Percentiles rank a stretch among this genome's conserved stretches.
phyloP scores from a whole-genome alignment of 192 early-diverging fungal genomes.

The Phycomyces nitens region DNA sequence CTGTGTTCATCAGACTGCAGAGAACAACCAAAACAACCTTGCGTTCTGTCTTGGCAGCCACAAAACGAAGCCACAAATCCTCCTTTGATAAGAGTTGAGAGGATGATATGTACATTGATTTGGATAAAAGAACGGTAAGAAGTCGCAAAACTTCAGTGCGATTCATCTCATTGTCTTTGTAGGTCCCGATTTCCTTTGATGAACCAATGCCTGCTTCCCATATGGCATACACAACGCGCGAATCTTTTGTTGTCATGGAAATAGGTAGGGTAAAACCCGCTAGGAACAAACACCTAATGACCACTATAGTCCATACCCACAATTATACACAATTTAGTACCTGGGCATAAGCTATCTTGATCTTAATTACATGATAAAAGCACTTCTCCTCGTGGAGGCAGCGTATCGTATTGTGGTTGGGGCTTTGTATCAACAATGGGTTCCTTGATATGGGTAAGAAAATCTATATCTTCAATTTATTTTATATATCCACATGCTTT shows the following conservation, averaged over 20 bases:
- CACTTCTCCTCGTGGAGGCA: slow-evolving; percentile 47
- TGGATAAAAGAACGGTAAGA: slow-evolving; percentile 72
- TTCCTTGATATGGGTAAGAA: background rate
- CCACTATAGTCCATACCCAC: slow-evolving; percentile 15
- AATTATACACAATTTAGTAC: background rate
- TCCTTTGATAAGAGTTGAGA: slow-evolving; percentile 42
- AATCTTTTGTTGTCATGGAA: slow-evolving; percentile 30
- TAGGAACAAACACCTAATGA: slow-evolving; percentile 53
- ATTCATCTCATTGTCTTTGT: slow-evolving; percentile 65
- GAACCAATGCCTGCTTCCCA: slow-evolving; percentile 80
- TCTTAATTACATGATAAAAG: slow-evolving; percentile 41
- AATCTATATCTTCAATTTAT: background rate
- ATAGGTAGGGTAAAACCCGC: slow-evolving; percentile 70
- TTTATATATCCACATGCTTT: no score
- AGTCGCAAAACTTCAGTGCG: slow-evolving; percentile 79
- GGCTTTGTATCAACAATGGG: background rate
- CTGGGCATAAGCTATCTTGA: background rate
- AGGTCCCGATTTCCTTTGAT: slow-evolving; percentile 60
- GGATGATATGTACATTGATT: slow-evolving; percentile 73
- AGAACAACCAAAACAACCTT: slow-evolving; percentile 73
- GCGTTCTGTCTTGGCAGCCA: slow-evolving; percentile 56
- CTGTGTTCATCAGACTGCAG: slow-evolving; percentile 86
- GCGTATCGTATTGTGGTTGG: slow-evolving; percentile 18
- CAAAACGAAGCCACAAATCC: slow-evolving; percentile 55
- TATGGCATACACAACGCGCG: slow-evolving; percentile 60